Evolutionary conservation across 2,329 filamentous ascomycete species (phyloP), one percentile per base, ranked within the genome.

Genomic region (Clathrospora elynae): DNA sequence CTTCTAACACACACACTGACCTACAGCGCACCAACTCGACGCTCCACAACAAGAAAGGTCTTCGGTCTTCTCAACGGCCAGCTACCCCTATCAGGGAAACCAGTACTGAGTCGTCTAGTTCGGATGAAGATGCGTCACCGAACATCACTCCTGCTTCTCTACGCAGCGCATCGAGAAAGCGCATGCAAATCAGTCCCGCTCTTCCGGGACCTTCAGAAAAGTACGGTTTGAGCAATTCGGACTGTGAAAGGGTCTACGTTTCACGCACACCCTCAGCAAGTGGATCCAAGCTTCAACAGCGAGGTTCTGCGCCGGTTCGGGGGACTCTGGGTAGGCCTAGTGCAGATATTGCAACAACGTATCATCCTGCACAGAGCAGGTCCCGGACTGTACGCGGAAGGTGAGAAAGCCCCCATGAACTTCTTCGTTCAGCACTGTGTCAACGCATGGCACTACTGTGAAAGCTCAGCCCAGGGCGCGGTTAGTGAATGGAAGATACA

Each of bases 61-160:
- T 53, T 12, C 44, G 35, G n/a, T 22, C 54, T 6, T 33, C 34
- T 7, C 53, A 52, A 29, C 42, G 49, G 16, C 53, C 56, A 22
- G 58, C 41, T 24, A 62, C 54, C 6, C 60, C 57, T 6, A 45
- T 26, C 11, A 42, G 46, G 9, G 41, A 42, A n/a, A 39, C 45
- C 1, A 35, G 29, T 5, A 31, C 35, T 10, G 42, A 49, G 10
- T 34, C 43, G 2, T 26, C 38, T 3, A 53, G 55, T 9, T 53
- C 55, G 1, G 61, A 65, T 3, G 49, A 56, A 6, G 57, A 59
- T 8, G 40, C 43, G 5, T 65, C 64, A 3, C 57, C 59, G 7
- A 69, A 68, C 19, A 68, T 69, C 19, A 69, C 66, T 6, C 65
- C 66, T n/a, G 63, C 64, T 3, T 67, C 65, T 18, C 53, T 69